Percentiles rank a stretch among this genome's conserved stretches.
These are phyloP conservation scores for Phytopythium ostracodes DNA, from an alignment of 352 stramenopile genomes.

Conservation along the genomic window DNA sequence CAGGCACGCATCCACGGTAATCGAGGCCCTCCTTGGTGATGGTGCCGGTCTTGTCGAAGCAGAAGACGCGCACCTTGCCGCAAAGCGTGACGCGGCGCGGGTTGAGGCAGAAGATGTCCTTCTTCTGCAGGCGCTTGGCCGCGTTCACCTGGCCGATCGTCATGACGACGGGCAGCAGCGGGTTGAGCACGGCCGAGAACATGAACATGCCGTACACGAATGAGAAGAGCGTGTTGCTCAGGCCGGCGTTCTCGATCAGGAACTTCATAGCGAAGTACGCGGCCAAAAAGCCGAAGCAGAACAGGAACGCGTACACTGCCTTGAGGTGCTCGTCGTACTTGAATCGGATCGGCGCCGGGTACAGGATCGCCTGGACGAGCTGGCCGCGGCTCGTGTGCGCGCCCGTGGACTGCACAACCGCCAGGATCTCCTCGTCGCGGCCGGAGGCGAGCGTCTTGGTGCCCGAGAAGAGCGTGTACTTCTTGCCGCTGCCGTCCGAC, in stretches of 20 bases:
- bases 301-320: conserved; percentile 75
- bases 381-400: conserved; percentile 84
- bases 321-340: conserved; percentile 91
- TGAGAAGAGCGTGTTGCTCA: conserved; percentile 66
- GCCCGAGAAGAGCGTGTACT: conserved; percentile 86
- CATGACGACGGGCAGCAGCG: conserved; percentile 88
- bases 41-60: conserved; percentile 93
- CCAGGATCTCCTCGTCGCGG: conserved; percentile 58
- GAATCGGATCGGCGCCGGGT: conserved; percentile 82
- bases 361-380: conserved; percentile 85
- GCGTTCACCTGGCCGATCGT: conserved; percentile 85
- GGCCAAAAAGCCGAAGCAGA: conserved; percentile 69
- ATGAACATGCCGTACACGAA: conserved; percentile 83
- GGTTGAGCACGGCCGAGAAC: conserved; percentile 73
- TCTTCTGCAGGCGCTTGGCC: conserved; percentile 65
- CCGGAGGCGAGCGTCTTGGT: conserved; percentile 71
- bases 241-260: conserved; percentile 54
- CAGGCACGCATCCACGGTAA: conserved; percentile 64
- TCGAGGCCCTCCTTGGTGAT: conserved; percentile 89
- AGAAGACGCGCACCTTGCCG: conserved; percentile 88
- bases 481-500: conserved; percentile 57
- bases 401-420: conserved; percentile 76
- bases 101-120: conserved; percentile 82
- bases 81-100: conserved; percentile 80
- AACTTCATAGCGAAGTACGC: conserved; percentile 76